Evolutionary conservation across 257 asterid species (phyloP).

Genomic region (Osmanthus fragrans): DNA sequence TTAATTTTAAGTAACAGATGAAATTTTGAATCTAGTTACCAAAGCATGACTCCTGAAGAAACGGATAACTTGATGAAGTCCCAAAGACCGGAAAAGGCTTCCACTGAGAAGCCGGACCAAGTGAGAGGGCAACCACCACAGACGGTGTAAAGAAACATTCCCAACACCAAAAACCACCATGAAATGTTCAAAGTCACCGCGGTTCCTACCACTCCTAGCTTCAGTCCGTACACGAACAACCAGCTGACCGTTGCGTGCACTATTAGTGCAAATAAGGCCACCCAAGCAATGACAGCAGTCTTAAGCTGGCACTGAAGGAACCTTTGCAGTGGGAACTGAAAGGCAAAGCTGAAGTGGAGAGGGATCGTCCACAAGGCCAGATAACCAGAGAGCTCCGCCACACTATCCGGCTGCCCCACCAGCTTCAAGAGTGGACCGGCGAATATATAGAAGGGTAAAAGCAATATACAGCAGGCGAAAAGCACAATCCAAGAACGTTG

Average conservation of each 20-base stretch:
- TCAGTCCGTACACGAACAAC: slow-evolving; percentile 40
- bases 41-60: slow-evolving; percentile 71
- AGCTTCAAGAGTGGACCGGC: slow-evolving; percentile 30
- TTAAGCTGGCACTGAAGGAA: slow-evolving; percentile 55
- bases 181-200: slow-evolving; percentile 45
- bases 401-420: slow-evolving; percentile 36
- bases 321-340: slow-evolving; percentile 36
- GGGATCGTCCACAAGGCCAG: slow-evolving; percentile 35
- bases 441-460: slow-evolving; percentile 36
- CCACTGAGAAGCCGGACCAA: slow-evolving; percentile 61
- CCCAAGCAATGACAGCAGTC: slow-evolving; percentile 44
- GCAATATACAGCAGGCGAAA: slow-evolving; percentile 19
- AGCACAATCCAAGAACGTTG: slow-evolving; percentile 35
- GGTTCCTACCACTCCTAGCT: slow-evolving; percentile 51
- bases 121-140: slow-evolving; percentile 64
- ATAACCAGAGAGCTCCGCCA: slow-evolving; percentile 42
- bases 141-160: slow-evolving; percentile 40
- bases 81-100: slow-evolving; percentile 72
- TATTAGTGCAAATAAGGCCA: slow-evolving; percentile 35
- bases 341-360: slow-evolving; percentile 39
- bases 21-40: slow-evolving; percentile 27
- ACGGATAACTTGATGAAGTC: slow-evolving; percentile 58
- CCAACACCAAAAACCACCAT: slow-evolving; percentile 53
- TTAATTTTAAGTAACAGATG: no score
- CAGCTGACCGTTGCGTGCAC: slow-evolving; percentile 44